Conservation (phyloP, 768 basidiomycete species). For the Dioszegia crocea region DNA sequence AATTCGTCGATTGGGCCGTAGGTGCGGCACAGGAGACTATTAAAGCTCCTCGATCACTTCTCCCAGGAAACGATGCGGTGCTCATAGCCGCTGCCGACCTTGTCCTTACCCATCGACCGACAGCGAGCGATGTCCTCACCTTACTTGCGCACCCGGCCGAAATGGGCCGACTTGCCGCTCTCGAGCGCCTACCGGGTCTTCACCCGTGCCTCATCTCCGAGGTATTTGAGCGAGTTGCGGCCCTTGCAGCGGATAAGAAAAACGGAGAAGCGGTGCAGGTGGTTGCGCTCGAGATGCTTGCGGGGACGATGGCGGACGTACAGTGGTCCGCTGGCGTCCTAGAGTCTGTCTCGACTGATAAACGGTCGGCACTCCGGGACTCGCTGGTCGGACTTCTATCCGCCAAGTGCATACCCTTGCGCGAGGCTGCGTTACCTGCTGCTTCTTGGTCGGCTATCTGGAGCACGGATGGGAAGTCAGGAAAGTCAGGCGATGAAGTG, state of each 20-base stretch:
- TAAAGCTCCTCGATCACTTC: neutral
- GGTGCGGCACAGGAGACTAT: neutral
- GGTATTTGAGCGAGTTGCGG: constrained; percentile 13
- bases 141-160: neutral
- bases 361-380: neutral
- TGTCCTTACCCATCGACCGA: neutral
- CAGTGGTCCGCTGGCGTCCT: neutral
- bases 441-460: constrained; percentile 19
- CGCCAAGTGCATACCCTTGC: constrained; percentile 22
- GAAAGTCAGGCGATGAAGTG: neutral
- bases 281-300: constrained; percentile 16
- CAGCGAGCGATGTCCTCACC: neutral
- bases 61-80: constrained; percentile 1
- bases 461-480: neutral
- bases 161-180: neutral
- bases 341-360: neutral
- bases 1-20: neutral
- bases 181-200: constrained; percentile 6
- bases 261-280: constrained; percentile 11
- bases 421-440: constrained; percentile 30
- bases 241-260: constrained; percentile 6
- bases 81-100: constrained; percentile 1
- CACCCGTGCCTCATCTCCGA: neutral
- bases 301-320: constrained; percentile 1
- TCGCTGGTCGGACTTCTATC: neutral